Base-by-base conservation (phyloP, 106 monocot species). In the Allium cepa region DNA sequence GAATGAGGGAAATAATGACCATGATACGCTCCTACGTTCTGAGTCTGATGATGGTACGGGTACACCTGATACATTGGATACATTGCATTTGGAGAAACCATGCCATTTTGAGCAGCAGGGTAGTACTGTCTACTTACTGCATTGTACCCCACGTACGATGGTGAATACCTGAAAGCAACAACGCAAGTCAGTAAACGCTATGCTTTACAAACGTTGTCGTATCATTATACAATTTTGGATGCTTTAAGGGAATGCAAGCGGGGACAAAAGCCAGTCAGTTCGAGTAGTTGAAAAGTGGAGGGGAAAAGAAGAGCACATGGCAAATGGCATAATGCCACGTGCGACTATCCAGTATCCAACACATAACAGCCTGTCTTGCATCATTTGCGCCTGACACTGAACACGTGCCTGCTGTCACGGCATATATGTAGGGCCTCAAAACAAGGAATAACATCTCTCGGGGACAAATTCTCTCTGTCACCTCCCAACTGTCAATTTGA, bases 81-180 rank as follows among this genome's bases (percentile, higher is more conserved):
- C 64, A 64, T 49, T 46, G 64, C 47, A 64, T 48, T 64, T 6
- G 64, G 64, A 15, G 63, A 18, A 64, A 64, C 47, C 36, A 36
- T 36, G 0, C 36, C 36, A 5, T 36, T 36, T 36, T 36, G 36
- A 17, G 15, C 48, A 17, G 64, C 48, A n/a, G 64, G 47, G 48
- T 64, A 64, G 49, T 64, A 64, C 17, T 64, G 64, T 0, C 47
- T 14, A 48, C 11, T 49, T 64, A 48, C 47, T 64, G 64, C 13
- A 8, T 64, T 16, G 10, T 55, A 55, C 53, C 53, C 53, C 53
- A 55, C 51, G 59, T 87, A 87, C 13, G 78, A 71, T 0, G 86
- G 82, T 49, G 82, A 71, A 52, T 87, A 87, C 74, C 86, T 87
- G 67, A 46, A 71, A 53, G 4, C 8, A 59, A 56, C 61, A 26